phyloP scores from a whole-genome alignment of 768 basidiomycete species.

The Agrocybe praecox region DNA sequence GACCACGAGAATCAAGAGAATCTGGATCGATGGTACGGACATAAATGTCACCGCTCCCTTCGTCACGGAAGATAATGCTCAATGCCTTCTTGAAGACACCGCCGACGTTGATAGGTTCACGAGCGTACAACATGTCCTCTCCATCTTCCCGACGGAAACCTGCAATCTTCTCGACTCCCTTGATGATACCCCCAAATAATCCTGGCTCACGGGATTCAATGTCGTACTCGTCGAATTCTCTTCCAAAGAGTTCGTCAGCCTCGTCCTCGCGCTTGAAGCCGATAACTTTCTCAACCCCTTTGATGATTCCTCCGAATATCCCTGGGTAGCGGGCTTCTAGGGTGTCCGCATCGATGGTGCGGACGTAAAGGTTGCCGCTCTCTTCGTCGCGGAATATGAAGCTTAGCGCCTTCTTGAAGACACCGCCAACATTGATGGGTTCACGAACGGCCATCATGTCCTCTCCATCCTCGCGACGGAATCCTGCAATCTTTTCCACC shows the following conservation, averaged over 20 bases:
- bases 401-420: no score
- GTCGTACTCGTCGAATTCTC: slow-evolving; percentile 2
- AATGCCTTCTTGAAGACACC: no score
- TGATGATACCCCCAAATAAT: neutral
- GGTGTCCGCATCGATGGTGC: neutral
- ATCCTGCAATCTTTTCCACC: neutral
- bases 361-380: neutral
- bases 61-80: no score
- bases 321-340: neutral
- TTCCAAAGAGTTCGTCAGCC: neutral
- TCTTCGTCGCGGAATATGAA: no score
- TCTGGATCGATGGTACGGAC: neutral
- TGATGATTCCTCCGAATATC: neutral
- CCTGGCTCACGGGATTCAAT: neutral
- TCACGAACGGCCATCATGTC: no score
- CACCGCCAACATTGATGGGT: no score
- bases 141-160: no score
- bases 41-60: no score
- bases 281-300: slow-evolving; percentile 1
- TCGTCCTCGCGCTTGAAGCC: slow-evolving; percentile 2
- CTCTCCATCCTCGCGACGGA: neutral
- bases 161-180: no score
- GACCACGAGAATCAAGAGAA: neutral
- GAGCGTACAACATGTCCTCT: no score
- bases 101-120: no score